phyloP scores from a whole-genome alignment of 176 grass and related monocot genomes.

The Hordeum vulgare region MorexV3_pseudomolecules_assembly NC_058520.1:470628538-470629037 shows the following conservation, averaged over 20 bases:
- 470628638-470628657: background rate
- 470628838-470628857: constrained; percentile 87
- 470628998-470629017: background rate
- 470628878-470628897: constrained; percentile 33
- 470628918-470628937: background rate
- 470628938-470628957: background rate
- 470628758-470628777: background rate
- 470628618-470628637: background rate
- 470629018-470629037: background rate
- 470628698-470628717: background rate
- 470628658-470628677: background rate
- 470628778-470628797: constrained; percentile 64
- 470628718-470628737: background rate
- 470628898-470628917: background rate
- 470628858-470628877: constrained; percentile 95
- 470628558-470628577: background rate
- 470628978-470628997: background rate
- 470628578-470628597: background rate
- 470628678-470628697: background rate
- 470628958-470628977: background rate
- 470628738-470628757: background rate
- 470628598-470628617: background rate
- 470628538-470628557: background rate
- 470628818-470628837: constrained; percentile 67
- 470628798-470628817: constrained; percentile 82